A percentile compares a stretch with the other conserved stretches of the same genome.
Evolutionary conservation across 495 filamentous ascomycete species (phyloP).

Genomic region (Talaromyces stipitatus): DNA sequence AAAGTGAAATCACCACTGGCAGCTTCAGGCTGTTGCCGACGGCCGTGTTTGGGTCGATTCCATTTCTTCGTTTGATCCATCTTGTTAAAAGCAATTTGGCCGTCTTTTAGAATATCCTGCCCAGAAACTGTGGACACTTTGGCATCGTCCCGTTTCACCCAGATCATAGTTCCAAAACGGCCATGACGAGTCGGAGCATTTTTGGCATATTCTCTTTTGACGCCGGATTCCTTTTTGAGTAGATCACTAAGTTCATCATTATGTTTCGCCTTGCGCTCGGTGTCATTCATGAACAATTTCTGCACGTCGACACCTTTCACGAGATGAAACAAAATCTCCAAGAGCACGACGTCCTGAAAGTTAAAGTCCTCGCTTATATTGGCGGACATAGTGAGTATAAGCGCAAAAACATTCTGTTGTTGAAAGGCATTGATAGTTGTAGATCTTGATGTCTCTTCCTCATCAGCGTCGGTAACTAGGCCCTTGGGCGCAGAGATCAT

Average conservation of each 20-base stretch:
- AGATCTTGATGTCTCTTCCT: constrained; percentile 82
- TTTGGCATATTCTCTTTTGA: constrained; percentile 69
- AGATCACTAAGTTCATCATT: constrained; percentile 66
- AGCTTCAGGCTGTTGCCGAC: constrained; percentile 55
- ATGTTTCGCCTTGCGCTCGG: constrained; percentile 54
- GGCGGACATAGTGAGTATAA: constrained; percentile 78
- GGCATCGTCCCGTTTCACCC: constrained; percentile 81
- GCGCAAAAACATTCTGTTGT: constrained; percentile 79
- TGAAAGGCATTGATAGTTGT: constrained; percentile 82
- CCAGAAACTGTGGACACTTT: constrained; percentile 81
- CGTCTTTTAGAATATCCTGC: constrained; percentile 70
- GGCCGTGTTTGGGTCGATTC: constrained; percentile 63
- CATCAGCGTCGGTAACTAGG: constrained; percentile 59
- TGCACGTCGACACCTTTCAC: constrained; percentile 83
- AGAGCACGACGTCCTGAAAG: constrained; percentile 71
- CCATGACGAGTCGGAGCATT: constrained; percentile 85
- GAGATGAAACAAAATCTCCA: constrained; percentile 87
- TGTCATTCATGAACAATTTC: constrained; percentile 78
- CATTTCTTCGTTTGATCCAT: constrained; percentile 92
- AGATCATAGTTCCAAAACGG: constrained; percentile 93
- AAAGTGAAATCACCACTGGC: constrained; percentile 68
- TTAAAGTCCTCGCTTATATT: constrained; percentile 91
- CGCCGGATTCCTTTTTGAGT: constrained; percentile 70
- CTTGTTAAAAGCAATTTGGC: constrained; percentile 64
- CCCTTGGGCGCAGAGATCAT: constrained; percentile 65